These are phyloP conservation scores for Ophiocordyceps australis DNA, from an alignment of 2,329 filamentous ascomycete genomes.

Conservation along the genomic window DNA sequence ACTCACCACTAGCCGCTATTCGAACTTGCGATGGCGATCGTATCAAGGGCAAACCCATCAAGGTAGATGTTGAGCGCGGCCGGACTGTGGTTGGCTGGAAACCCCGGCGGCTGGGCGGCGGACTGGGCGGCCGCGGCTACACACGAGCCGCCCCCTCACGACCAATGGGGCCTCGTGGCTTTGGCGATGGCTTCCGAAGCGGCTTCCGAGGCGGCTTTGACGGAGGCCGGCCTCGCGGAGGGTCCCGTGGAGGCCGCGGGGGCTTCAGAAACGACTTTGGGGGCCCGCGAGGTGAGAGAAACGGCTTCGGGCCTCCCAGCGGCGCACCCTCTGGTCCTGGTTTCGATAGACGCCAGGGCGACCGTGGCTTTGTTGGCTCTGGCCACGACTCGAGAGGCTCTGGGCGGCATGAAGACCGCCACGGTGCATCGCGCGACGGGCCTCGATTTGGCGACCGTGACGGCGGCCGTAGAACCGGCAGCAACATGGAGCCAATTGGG, in stretches of 20 bases:
- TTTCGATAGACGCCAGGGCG: slow-evolving; percentile 23
- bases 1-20: slow-evolving; percentile 64
- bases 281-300: slow-evolving; percentile 17
- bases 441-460: slow-evolving; percentile 13
- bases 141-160: slow-evolving; percentile 63
- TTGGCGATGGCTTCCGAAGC: slow-evolving; percentile 38
- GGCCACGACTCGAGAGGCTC: slow-evolving; percentile 36
- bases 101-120: slow-evolving; percentile 78
- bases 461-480: slow-evolving; percentile 38
- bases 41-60: slow-evolving; percentile 80
- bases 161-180: slow-evolving; percentile 44
- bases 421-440: slow-evolving; percentile 32
- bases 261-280: slow-evolving; percentile 28
- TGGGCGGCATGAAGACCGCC: slow-evolving; percentile 41
- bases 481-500: slow-evolving; percentile 72
- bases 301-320: slow-evolving; percentile 32
- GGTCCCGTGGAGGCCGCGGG: slow-evolving; percentile 33
- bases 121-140: slow-evolving; percentile 81
- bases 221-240: slow-evolving; percentile 21
- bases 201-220: slow-evolving; percentile 16
- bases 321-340: slow-evolving; percentile 44
- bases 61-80: slow-evolving; percentile 92
- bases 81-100: slow-evolving; percentile 90
- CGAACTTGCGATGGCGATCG: slow-evolving; percentile 70
- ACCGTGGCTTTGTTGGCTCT: slow-evolving; percentile 24